phyloP scores from a whole-genome alignment of 768 basidiomycete genomes.

The Hortiboletus flavorubellus region DNA sequence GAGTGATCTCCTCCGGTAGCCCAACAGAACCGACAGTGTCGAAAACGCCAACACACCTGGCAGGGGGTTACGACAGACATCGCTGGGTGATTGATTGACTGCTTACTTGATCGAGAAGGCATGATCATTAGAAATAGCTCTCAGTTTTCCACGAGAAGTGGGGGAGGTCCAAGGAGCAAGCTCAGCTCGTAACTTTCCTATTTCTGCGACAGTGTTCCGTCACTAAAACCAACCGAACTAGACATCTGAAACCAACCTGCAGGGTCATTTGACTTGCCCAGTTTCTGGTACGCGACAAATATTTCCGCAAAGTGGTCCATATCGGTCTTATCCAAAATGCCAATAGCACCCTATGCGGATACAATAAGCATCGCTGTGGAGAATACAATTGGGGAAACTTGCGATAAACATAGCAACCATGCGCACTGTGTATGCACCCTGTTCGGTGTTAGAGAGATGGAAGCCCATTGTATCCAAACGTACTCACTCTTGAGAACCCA shows the following conservation, averaged over 20 bases:
- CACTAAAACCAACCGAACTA: neutral
- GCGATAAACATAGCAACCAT: conserved; percentile 63
- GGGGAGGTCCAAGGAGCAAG: conserved; percentile 55
- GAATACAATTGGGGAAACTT: neutral
- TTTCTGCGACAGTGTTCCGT: conserved; percentile 29
- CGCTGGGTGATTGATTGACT: neutral
- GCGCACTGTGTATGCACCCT: conserved; percentile 76
- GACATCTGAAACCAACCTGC: conserved; percentile 34
- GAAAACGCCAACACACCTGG: conserved; percentile 68
- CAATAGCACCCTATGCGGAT: conserved; percentile 56
- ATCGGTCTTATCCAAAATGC: conserved; percentile 63
- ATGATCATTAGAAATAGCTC: conserved; percentile 44
- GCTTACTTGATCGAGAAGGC: conserved; percentile 63
- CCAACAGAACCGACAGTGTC: conserved; percentile 77
- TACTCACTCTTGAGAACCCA: conserved; percentile 66
- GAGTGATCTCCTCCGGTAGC: conserved; percentile 61
- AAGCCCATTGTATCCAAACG: neutral
- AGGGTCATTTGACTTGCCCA: conserved; percentile 50
- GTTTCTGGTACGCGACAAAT: conserved; percentile 57
- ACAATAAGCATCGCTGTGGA: neutral
- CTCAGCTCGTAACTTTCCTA: conserved; percentile 36
- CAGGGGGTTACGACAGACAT: conserved; percentile 1
- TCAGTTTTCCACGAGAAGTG: conserved; percentile 49
- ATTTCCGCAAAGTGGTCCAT: conserved; percentile 72
- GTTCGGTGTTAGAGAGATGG: conserved; percentile 4